phyloP scores from a whole-genome alignment of 768 basidiomycete genomes.

The Leccinum olivaceopallidum region DNA sequence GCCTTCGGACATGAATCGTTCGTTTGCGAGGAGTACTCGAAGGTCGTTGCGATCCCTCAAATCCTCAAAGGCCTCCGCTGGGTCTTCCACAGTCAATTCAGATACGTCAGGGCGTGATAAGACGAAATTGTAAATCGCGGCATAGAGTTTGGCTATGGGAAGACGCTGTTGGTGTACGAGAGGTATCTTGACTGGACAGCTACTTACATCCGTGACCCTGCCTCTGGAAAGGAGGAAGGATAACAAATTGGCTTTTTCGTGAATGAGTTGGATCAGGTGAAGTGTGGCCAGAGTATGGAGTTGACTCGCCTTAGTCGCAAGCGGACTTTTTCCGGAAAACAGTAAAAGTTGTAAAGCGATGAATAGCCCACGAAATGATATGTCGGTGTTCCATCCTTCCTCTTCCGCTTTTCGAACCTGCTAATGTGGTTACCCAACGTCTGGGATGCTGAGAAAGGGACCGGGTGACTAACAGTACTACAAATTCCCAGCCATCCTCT shows the following conservation, averaged over 20 bases:
- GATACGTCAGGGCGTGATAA: constrained; percentile 65
- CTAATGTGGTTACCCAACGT: constrained; percentile 5
- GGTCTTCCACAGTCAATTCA: constrained; percentile 98
- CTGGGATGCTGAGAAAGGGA: neutral
- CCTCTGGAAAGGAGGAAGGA: constrained; percentile 86
- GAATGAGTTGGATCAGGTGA: neutral
- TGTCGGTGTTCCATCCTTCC: constrained; percentile 51
- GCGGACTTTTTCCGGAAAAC: constrained; percentile 88
- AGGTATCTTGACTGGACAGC: neutral
- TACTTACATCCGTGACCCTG: constrained; percentile 87
- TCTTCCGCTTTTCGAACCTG: constrained; percentile 85
- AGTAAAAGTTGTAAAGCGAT: constrained; percentile 93
- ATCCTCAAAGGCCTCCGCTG: constrained; percentile 97
- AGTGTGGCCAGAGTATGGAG: neutral
- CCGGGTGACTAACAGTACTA: constrained; percentile 62
- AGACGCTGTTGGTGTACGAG: neutral
- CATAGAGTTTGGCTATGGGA: constrained; percentile 78
- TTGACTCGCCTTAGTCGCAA: constrained; percentile 74
- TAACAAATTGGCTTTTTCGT: constrained; percentile 83
- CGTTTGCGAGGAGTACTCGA: constrained; percentile 64
- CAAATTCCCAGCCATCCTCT: constrained; percentile 94
- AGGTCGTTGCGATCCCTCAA: constrained; percentile 92
- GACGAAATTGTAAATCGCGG: constrained; percentile 78
- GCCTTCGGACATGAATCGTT: constrained; percentile 70
- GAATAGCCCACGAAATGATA: constrained; percentile 97